phyloP scores from a whole-genome alignment of 768 basidiomycete genomes.

The Crassisporium funariophilum region DNA sequence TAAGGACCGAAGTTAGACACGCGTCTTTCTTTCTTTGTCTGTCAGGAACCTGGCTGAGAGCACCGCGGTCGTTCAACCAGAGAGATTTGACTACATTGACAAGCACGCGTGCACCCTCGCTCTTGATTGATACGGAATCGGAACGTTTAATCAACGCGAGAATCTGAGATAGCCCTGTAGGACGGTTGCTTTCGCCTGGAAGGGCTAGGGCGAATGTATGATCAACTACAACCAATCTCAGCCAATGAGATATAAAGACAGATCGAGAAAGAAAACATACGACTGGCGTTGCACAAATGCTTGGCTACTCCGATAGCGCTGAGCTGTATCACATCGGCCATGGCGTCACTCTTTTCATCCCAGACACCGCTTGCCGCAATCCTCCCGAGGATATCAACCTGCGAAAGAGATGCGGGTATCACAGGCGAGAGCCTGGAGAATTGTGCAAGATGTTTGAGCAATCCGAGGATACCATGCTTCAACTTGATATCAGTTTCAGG shows the following conservation, averaged over 20 bases:
- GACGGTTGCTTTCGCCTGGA: constrained; percentile 31
- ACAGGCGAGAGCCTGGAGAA: constrained; percentile 55
- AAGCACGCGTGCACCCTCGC: constrained; percentile 87
- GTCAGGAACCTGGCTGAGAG: constrained; percentile 26
- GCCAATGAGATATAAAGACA: background rate
- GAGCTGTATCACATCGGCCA: constrained; percentile 86
- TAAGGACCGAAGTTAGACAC: constrained; percentile 55
- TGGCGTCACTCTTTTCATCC: constrained; percentile 69
- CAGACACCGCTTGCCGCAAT: constrained; percentile 69
- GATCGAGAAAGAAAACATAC: constrained; percentile 42
- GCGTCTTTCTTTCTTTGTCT: constrained; percentile 52
- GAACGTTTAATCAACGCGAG: constrained; percentile 77
- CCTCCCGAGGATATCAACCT: constrained; percentile 62
- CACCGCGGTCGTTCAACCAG: constrained; percentile 54
- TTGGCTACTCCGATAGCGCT: constrained; percentile 88
- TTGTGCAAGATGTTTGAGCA: constrained; percentile 86
- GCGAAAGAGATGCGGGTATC: constrained; percentile 61
- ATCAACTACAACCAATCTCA: constrained; percentile 33
- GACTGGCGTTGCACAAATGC: constrained; percentile 77
- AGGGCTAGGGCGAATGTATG: constrained; percentile 56
- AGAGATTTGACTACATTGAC: constrained; percentile 84
- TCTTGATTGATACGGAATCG: constrained; percentile 80
- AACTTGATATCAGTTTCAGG: constrained; percentile 71
- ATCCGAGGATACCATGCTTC: constrained; percentile 85
- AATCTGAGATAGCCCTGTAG: constrained; percentile 66